Evolutionary conservation across 2,329 filamentous ascomycete species (phyloP).

Genomic region (Botrytis pseudocinerea): DNA sequence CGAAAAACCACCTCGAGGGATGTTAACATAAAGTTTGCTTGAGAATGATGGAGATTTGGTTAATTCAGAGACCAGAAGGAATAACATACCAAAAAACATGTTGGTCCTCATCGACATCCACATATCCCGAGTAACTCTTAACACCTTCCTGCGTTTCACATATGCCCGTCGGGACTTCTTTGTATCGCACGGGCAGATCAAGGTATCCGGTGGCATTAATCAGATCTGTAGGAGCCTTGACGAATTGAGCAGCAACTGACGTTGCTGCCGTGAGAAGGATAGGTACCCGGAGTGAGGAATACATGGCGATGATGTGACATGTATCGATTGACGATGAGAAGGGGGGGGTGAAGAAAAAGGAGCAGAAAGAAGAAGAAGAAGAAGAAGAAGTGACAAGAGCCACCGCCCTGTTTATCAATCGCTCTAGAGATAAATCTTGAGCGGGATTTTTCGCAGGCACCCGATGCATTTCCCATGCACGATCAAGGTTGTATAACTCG

Average conservation of each 20-base stretch:
- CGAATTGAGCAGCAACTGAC: conserved; percentile 41
- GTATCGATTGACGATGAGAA: background rate
- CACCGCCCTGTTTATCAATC: background rate
- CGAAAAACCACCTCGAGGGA: conserved; percentile 45
- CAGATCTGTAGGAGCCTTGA: conserved; percentile 43
- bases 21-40: background rate
- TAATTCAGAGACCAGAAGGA: background rate
- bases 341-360: no score
- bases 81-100: conserved; percentile 44
- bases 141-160: conserved; percentile 48
- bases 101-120: conserved; percentile 44
- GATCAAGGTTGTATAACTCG: background rate
- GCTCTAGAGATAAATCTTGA: background rate
- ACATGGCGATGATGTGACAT: background rate
- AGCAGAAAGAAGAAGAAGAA: no score
- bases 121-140: conserved; percentile 48
- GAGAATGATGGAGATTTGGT: background rate
- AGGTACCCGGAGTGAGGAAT: conserved; percentile 1
- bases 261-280: conserved; percentile 3
- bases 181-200: conserved; percentile 49
- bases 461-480: background rate
- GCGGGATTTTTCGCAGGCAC: background rate
- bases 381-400: background rate
- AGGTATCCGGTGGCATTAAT: conserved; percentile 43
- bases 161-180: conserved; percentile 49